Base-by-base conservation (phyloP, 2,329 filamentous ascomycete species). In the Verticillium alfalfae region DNA sequence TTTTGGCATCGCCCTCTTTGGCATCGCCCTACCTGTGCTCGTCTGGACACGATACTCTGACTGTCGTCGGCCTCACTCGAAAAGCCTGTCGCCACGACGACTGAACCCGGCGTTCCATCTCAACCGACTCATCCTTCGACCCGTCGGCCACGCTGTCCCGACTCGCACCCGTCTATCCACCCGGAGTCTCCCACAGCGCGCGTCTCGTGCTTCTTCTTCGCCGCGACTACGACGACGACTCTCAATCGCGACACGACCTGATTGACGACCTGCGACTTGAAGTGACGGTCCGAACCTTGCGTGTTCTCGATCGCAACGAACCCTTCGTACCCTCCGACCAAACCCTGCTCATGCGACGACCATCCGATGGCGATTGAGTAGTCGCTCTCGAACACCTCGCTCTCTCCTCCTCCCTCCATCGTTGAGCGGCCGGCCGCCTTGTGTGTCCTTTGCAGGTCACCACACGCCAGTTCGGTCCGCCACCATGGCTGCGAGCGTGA, bases 311-410 rank as follows among this genome's bases (percentile, higher is more conserved):
- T 49, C 12, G 2, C 45, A 18, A 49, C 45, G 18, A 49, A 8
- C 45, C 6, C n/a, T 49, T 8, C 13, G 6, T 15, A 6, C 12
- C 39, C 16, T 15, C 13, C 16, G 5, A 18, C 18, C 45, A 49
- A 37, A 37, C 9, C 45, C 16, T 31, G 26, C 34, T 52, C 22
- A 59, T 65, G 61, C 41, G 52, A 58, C 61, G 56, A 61, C 22
- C 58, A 62, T 72, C 72, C 71, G 68, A 75, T 75, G 73, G 73
- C 71, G 72, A 70, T 63, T 66, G 63, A 60, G 63, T 66, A 66
- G 57, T 67, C 69, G 68, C 54, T 18, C 54, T 22, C 54, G 13
- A 12, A 34, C 26, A 16, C 49, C 49, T 54, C 72, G 72, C 65
- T 66, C 65, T 65, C 66, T 66, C 66, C 66, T 67, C 61, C 62